These are phyloP conservation scores for Kluyveromyces marxianus DNA, from an alignment of 1,139 yeast species.

Conservation along the genomic window DNA sequence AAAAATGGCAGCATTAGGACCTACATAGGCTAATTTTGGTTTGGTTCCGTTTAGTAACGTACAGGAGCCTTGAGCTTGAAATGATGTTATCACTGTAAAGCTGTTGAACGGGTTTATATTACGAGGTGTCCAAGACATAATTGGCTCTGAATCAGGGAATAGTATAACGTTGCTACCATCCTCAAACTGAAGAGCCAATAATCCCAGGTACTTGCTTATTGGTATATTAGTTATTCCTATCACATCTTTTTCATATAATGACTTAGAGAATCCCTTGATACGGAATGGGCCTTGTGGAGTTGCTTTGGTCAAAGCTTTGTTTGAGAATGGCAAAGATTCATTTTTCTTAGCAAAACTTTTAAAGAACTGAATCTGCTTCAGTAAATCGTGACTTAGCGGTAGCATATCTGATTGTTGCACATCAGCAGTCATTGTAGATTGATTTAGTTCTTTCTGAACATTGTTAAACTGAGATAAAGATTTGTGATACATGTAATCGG, in stretches of 20 bases:
- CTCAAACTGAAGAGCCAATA: conserved; percentile 16
- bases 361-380: conserved; percentile 4
- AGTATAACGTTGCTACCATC: conserved; percentile 21
- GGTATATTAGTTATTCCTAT: conserved; percentile 29
- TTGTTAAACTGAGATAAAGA: not conserved
- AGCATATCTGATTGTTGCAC: not conserved
- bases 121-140: conserved; percentile 24
- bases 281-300: conserved; percentile 45
- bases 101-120: conserved; percentile 19
- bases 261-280: conserved; percentile 44
- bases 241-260: conserved; percentile 39
- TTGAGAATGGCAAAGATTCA: not conserved
- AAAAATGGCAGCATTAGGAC: not conserved
- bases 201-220: conserved; percentile 19
- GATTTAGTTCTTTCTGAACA: not conserved
- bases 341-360: not conserved
- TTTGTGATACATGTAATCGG: conserved; percentile 2
- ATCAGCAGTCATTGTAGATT: not conserved
- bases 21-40: conserved; percentile 9
- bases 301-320: not conserved
- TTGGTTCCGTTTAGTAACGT: not conserved
- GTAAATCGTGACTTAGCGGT: not conserved
- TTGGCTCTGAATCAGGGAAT: conserved; percentile 24
- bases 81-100: conserved; percentile 16
- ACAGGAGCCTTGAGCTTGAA: conserved; percentile 10